Percentiles rank a stretch among this genome's conserved stretches.
These are phyloP conservation scores for Trichoderma cornu-damae DNA, from an alignment of 2,329 filamentous ascomycete genomes.

Conservation along the genomic window DNA sequence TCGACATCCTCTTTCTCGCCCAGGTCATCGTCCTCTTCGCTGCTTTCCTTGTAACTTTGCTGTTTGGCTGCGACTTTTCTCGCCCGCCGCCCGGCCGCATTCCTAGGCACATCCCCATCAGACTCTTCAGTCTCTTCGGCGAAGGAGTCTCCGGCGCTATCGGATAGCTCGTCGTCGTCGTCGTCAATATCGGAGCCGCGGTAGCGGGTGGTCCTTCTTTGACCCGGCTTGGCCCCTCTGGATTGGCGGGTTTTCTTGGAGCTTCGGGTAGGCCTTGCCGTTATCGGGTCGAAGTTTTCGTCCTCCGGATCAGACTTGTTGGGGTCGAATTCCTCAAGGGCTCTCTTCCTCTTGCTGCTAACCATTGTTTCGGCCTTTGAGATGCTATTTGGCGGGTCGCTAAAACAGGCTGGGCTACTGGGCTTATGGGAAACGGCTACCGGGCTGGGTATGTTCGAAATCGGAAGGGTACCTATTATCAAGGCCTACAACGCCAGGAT, in stretches of 20 bases:
- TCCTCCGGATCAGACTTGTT: slow-evolving; percentile 63
- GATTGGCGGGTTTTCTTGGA: slow-evolving; percentile 41
- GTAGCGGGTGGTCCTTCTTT: slow-evolving; percentile 43
- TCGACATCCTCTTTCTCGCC: slow-evolving; percentile 27
- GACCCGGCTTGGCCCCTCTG: slow-evolving; percentile 31
- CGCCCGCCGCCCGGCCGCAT: slow-evolving; percentile 45
- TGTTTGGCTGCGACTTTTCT: slow-evolving; percentile 43
- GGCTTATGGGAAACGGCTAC: background rate
- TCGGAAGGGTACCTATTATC: background rate
- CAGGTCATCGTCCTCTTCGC: slow-evolving; percentile 35
- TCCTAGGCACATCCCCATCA: slow-evolving; percentile 39
- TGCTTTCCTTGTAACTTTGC: slow-evolving; percentile 46
- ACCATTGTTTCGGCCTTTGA: slow-evolving; percentile 25
- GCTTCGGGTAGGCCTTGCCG: slow-evolving; percentile 40
- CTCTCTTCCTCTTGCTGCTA: slow-evolving; percentile 52
- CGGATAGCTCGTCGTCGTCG: slow-evolving; percentile 52
- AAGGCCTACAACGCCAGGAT: background rate
- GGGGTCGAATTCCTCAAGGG: slow-evolving; percentile 54
- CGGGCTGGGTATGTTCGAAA: background rate
- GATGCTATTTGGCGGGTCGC: too few relatives aligned
- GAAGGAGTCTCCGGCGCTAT: slow-evolving; percentile 49
- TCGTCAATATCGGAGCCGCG: slow-evolving; percentile 59
- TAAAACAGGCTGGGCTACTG: background rate
- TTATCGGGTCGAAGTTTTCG: slow-evolving; percentile 57
- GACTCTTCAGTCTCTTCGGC: slow-evolving; percentile 40